Evolutionary conservation across 225 moss, liverwort and hornwort species (phyloP), one percentile per base, ranked within the genome.

Genomic region (Bryum argenteum): DNA sequence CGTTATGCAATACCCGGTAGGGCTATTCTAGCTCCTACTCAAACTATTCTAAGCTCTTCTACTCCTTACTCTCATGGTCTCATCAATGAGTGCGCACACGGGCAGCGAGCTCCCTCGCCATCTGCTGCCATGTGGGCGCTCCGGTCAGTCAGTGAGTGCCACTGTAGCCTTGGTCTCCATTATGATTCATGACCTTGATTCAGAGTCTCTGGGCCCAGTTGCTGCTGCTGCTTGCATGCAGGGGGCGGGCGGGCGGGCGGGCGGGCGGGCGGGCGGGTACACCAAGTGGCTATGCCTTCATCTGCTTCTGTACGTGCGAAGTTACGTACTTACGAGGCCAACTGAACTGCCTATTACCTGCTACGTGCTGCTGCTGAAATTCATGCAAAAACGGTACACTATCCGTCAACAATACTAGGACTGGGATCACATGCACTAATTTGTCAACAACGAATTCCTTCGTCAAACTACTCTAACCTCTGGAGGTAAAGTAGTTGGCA

Each of bases 171-270:
- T 28, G 45, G 50, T 52, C 6, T 13, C 26, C 18, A 54, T 54
- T 18, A 13, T 18, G 43, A 54, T 64, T 64, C 28, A 33, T 26
- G 26, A 26, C 26, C 3, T 33, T 33, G 33, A 33, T 33, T 33
- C 33, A 28, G 55, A 42, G 63, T 11, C 61, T 22, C 50, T 37
- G 38, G 71, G 61, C 52, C 40, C 11, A 2, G 71, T 17, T 48
- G 71, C 24, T 48, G 50, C 48, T 48, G 71, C 45, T 48, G 50
- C 48, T 12, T 13, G 63, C 72, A 72, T 73, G 43, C 54, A 73
- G 63, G 72, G 54, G 24, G 48, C 17, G 33, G 26, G 26, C 2
- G 26, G 33, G 33, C 33, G 33, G 33, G 33, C 2, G 33, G 33
- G 33, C 33, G 33, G 33, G 33, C 33, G 33, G 33, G 33, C 5